Evolutionary conservation across 108 stramenopile genomes (phyloP).

Genomic region (Pelagomonas calceolata): DNA sequence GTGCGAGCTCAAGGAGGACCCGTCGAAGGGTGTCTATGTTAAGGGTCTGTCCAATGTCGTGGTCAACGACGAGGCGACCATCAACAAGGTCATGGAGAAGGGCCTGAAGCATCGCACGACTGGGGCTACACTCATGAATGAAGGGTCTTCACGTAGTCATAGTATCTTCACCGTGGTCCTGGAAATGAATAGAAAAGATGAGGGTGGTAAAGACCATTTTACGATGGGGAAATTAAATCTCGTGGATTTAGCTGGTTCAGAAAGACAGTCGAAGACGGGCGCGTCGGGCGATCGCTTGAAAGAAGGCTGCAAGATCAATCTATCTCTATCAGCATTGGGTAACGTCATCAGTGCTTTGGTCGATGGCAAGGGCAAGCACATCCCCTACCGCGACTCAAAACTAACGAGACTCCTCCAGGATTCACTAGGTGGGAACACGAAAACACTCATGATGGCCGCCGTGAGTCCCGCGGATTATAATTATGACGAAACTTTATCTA

Average conservation of each 20-base stretch:
- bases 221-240: slow-evolving; percentile 51
- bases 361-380: slow-evolving; percentile 39
- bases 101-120: slow-evolving; percentile 32
- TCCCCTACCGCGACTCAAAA: slow-evolving; percentile 56
- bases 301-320: slow-evolving; percentile 63
- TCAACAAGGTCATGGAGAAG: slow-evolving; percentile 30
- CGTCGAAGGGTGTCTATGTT: slow-evolving; percentile 46
- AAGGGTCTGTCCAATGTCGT: slow-evolving; percentile 36
- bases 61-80: slow-evolving; percentile 25
- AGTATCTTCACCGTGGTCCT: slow-evolving; percentile 45
- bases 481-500: slow-evolving; percentile 53
- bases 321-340: slow-evolving; percentile 88
- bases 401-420: slow-evolving; percentile 39
- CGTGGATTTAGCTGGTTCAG: slow-evolving; percentile 49
- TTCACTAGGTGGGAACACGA: slow-evolving; percentile 53
- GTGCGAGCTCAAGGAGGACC: slow-evolving; percentile 45
- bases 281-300: slow-evolving; percentile 45
- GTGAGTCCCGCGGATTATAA: slow-evolving; percentile 56
- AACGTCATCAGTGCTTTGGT: slow-evolving; percentile 61
- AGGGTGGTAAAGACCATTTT: slow-evolving; percentile 33
- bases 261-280: slow-evolving; percentile 47
- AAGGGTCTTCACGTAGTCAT: slow-evolving; percentile 39
- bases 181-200: slow-evolving; percentile 25
- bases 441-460: slow-evolving; percentile 60
- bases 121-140: slow-evolving; percentile 47